Conservation (phyloP, 805 yeast genomes). For the Candida mattraensis region DNA sequence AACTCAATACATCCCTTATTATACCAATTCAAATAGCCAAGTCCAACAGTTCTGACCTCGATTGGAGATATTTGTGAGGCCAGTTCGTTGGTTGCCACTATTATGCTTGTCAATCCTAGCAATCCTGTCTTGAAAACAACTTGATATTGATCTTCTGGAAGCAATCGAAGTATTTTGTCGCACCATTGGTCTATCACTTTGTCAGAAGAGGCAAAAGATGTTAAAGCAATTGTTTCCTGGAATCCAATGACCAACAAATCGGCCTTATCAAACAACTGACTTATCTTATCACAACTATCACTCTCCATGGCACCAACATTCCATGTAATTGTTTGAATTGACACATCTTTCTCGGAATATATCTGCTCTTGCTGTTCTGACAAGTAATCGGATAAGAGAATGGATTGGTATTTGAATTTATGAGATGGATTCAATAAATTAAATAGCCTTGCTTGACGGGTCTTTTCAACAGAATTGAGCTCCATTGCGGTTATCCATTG, state of each 20-base stretch:
- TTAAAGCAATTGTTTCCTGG: constrained; percentile 52
- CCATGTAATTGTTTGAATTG: constrained; percentile 38
- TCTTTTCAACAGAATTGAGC: too few species aligned
- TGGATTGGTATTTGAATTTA: constrained; percentile 21
- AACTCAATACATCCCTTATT: constrained; percentile 60
- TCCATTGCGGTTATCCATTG: too few species aligned
- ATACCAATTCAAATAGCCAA: constrained; percentile 62
- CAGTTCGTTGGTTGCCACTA: constrained; percentile 37
- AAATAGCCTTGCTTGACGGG: constrained; percentile 19
- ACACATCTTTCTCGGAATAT: constrained; percentile 4
- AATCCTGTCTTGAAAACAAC: constrained; percentile 47
- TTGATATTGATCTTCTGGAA: constrained; percentile 32
- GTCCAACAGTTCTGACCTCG: constrained; percentile 46
- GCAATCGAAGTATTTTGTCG: constrained; percentile 21
- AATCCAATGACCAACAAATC: constrained; percentile 45
- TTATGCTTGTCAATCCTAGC: constrained; percentile 50
- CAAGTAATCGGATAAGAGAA: constrained; percentile 22
- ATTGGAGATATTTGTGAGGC: constrained; percentile 40
- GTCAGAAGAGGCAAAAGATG: constrained; percentile 40
- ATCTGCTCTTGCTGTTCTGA: constrained; percentile 11
- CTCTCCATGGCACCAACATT: constrained; percentile 32
- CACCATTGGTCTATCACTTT: constrained; percentile 37
- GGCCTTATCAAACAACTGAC: constrained; percentile 16
- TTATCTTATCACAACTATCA: constrained; percentile 14
- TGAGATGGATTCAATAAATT: constrained; percentile 29